Base-by-base conservation (phyloP, 495 filamentous ascomycete species). In the Talaromyces wortmannii region DNA sequence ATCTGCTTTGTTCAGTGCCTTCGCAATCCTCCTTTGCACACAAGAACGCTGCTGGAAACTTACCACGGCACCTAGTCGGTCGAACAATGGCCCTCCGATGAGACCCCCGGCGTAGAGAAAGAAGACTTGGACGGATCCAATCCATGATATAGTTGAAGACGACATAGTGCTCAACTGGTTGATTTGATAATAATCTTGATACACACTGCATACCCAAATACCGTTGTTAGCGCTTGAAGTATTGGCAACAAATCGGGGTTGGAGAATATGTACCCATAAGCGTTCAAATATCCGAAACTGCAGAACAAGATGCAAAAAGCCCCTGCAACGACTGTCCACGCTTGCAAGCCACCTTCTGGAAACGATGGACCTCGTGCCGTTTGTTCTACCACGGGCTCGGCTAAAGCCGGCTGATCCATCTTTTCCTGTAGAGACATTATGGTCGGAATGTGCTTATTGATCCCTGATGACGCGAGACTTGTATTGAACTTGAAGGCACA, bases 321-420 rank as follows among this genome's bases (percentile, higher is more conserved):
- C 8, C 78, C 80, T 8, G 78, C 54, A 8, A 83, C 77, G 0
- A 82, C 81, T 15, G 82, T 71, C 80, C 81, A 84, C 5, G 79
- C 81, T 47, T 67, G 60, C 15, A 68, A 11, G 5, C 78, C 81
- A 15, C 77, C 76, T 58, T 83, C 79, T 0, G 80, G 80, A 57
- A 82, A 82, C 23, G 23, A 23, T 23, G 23, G 23, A 23, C 23
- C 23, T 4, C 4, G 23, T 23, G 23, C 23, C 23, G 23, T 23
- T 23, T 23, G 23, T 23, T 23, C 23, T 23, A 23, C 23, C 23
- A 23, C 23, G 23, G 23, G 23, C 4, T 23, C 23, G 23, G 23
- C 23, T 23, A 4, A 23, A 23, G 23, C 23, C 23, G 23, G 23
- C 23, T 23, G 23, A 23, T 23, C 23, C 23, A 4, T 23, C 23